phyloP scores from a whole-genome alignment of 768 basidiomycete genomes.

The Mycena kentingensis region DNA sequence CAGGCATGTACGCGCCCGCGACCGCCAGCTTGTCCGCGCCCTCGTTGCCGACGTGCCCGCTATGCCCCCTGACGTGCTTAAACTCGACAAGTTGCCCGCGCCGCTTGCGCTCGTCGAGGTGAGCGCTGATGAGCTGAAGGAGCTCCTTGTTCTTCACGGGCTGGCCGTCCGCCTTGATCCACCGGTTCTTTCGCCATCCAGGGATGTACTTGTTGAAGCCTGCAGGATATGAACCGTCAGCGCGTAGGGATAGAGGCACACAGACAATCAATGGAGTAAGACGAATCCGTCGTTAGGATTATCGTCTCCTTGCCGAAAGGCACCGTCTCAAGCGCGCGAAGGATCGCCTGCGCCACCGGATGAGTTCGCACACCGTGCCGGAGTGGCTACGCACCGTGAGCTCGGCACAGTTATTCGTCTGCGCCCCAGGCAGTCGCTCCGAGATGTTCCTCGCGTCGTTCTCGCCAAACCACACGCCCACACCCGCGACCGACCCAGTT shows the following conservation, averaged over 20 bases:
- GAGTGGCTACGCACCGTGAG: conserved; percentile 59
- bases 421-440: conserved; percentile 79
- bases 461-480: conserved; percentile 89
- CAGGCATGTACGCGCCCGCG: conserved; percentile 46
- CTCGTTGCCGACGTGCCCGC: conserved; percentile 81
- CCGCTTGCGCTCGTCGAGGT: conserved; percentile 54
- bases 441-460: conserved; percentile 72
- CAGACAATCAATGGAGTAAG: conserved; percentile 80
- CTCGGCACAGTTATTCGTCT: conserved; percentile 90
- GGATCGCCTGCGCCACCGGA: conserved; percentile 65
- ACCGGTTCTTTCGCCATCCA: conserved; percentile 64
- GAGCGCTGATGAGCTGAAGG: conserved; percentile 68
- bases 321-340: conserved; percentile 75
- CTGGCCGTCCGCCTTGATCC: conserved; percentile 45
- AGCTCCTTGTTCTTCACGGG: conserved; percentile 74
- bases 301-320: conserved; percentile 57
- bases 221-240: conserved; percentile 31
- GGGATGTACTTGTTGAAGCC: conserved; percentile 70
- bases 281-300: conserved; percentile 82
- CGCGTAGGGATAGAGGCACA: conserved; percentile 2
- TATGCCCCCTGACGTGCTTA: conserved; percentile 78
- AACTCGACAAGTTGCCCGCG: conserved; percentile 61
- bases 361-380: background rate
- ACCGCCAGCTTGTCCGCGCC: conserved; percentile 79
- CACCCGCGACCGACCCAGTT: conserved; percentile 65